Conservation (phyloP, 2,329 filamentous ascomycete genomes). For the Clarireedia sp. region DNA sequence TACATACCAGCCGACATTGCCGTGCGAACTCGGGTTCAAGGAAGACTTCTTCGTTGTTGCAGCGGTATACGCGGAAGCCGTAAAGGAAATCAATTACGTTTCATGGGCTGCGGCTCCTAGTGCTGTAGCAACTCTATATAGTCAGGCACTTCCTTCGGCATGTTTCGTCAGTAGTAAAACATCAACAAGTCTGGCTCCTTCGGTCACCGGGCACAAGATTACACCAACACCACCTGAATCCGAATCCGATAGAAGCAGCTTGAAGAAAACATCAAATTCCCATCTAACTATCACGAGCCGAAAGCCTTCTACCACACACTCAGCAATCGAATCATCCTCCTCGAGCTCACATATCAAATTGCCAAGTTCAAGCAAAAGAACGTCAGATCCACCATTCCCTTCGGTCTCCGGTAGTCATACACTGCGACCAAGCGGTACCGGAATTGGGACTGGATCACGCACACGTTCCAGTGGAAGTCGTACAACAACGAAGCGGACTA, state of each 20-base stretch:
- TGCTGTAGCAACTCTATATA: not conserved
- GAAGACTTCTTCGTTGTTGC: constrained; percentile 9
- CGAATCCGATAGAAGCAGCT: not conserved
- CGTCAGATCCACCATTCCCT: not conserved
- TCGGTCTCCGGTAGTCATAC: not conserved
- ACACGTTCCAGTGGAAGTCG: not conserved
- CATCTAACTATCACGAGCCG: too few relatives aligned
- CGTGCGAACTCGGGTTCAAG: constrained; percentile 10
- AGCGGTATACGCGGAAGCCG: not conserved
- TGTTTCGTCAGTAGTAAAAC: not conserved
- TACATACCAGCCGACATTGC: not conserved
- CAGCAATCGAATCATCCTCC: not conserved
- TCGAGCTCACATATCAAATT: too few relatives aligned
- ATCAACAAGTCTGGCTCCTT: not conserved
- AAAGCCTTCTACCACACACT: too few relatives aligned
- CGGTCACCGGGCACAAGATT: not conserved
- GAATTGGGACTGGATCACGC: not conserved
- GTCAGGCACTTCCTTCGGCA: not conserved
- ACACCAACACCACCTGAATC: not conserved
- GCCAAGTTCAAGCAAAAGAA: not conserved
- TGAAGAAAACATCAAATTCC: not conserved
- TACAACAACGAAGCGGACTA: not conserved
- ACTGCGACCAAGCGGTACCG: too few relatives aligned
- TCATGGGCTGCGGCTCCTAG: not conserved
- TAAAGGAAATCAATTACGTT: not conserved